Evolutionary conservation across 2,329 filamentous ascomycete genomes (phyloP), one percentile per base, ranked within the genome.

Genomic region (Curvularia sp.): DNA sequence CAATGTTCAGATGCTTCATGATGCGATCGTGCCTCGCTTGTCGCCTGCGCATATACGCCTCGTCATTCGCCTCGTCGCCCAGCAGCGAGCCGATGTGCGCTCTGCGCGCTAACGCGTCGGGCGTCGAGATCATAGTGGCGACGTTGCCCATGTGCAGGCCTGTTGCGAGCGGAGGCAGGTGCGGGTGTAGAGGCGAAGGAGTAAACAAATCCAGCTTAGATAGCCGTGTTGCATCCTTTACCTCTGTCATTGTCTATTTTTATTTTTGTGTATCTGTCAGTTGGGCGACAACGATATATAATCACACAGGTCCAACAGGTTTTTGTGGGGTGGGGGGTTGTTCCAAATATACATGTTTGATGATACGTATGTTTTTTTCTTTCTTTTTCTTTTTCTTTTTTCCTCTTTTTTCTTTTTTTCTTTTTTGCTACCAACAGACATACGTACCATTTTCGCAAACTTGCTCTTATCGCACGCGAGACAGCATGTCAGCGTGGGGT

Each of bases 161-260:
- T 7, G 61, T 53, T 15, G 55, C 53, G 1, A 75, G 58, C 5
- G 64, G 65, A 2, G 69, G 66, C 0, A 75, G 63, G 4, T 49
- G 10, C 1, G 72, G 68, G 43, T 75, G 67, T 8, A 74, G 53
- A 1, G 36, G 32, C 41, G 70, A 73, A 3, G 73, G 73, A 0
- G 74, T 74, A 56, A 75, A 75, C 12, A 76, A 59, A 47, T 75
- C 72, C 30, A 74, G 67, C 45, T 74, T 74, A 0, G 69, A 71
- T 21, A 75, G 68, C 3, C 55, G 21, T 19, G 70, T 59, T n/a
- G 54, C 51, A 27, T 47, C 55, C 5, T 46, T 57, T 8, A 70
- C 73, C 30, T 65, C 52, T 0, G 72, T 74, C 71, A 73, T 75
- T 30, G 73, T 74, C 73, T 75, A 19, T 45, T 34, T 21, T 8